Evolutionary conservation across 1,284 basidiomycete species (phyloP), one percentile per base, ranked within the genome.

Genomic region (Paramarasmius palmivorus): DNA sequence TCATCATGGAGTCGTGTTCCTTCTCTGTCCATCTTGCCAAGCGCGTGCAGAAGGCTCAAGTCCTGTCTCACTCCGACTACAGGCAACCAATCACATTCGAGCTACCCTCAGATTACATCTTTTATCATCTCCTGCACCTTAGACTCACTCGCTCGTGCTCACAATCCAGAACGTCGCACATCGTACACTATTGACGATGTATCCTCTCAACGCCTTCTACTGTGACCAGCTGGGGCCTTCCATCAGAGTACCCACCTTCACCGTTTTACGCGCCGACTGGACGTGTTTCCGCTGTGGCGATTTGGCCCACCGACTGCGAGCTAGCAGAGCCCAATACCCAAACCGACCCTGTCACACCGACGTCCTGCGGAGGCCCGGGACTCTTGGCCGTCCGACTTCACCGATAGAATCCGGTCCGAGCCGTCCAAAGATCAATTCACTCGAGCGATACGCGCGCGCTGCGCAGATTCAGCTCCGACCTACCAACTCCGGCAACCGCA

Each of bases 21-120:
- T 15, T 86, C n/a, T n/a, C 84, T 15, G 69, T 88, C n/a, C 81
- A 86, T 60, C 62, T 88, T 37, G 80, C 77, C 36, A 64, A 75
- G 44, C 79, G n/a, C n/a, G 84, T 15, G 56, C 74, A 37, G 69
- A 76, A 59, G 84, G 82, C 12, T 88, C 86, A 2, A 83, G n/a
- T n/a, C 86, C 10, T 74, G 75, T 52, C 70, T 81, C 50, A 86
- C 82, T 2, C 79, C 81, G 7, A 78, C 82, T 1, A 71, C 68
- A 23, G 73, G n/a, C n/a, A n/a, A n/a, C n/a, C 73, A 52, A 81
- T 79, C 4, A 76, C 75, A 17, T 77, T 75, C 63, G 78, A 77
- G n/a, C n/a, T n/a, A 23, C 75, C 73, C 35, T 69, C 67, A 23
- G 72, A 75, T 57, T 69, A 74, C 49, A 65, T 65, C n/a, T n/a